Conservation (phyloP, 2,329 filamentous ascomycete genomes). For the Penicillium sp. region DNA sequence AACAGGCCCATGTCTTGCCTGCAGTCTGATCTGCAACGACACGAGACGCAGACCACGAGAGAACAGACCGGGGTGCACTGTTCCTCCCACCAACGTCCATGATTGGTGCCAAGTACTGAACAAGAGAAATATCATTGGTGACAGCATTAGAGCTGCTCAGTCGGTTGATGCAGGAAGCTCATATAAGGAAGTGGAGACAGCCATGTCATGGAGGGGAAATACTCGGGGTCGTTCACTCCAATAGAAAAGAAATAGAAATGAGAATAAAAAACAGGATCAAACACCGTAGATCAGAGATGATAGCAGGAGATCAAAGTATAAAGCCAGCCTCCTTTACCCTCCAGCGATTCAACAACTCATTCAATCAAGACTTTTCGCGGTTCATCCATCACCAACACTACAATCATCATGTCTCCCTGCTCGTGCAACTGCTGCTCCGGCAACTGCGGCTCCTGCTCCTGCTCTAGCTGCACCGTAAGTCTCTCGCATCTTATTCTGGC, state of each 20-base stretch:
- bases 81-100: background rate
- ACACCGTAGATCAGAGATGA: background rate
- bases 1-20: slow-evolving; percentile 7
- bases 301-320: slow-evolving; percentile 14
- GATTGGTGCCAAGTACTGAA: slow-evolving; percentile 1
- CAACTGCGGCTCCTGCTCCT: slow-evolving; percentile 40
- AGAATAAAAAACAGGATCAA: background rate
- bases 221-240: background rate
- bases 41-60: slow-evolving; percentile 5
- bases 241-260: slow-evolving; percentile 1
- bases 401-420: slow-evolving; percentile 40
- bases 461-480: slow-evolving; percentile 37
- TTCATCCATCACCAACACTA: slow-evolving; percentile 11
- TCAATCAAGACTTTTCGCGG: slow-evolving; percentile 9
- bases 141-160: slow-evolving; percentile 11
- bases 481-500: background rate
- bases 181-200: slow-evolving; percentile 13
- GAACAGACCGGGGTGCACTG: slow-evolving; percentile 14
- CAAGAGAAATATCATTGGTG: slow-evolving; percentile 9
- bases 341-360: background rate
- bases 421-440: slow-evolving; percentile 37
- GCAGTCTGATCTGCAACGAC: slow-evolving; percentile 10
- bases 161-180: slow-evolving; percentile 18
- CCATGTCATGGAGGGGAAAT: slow-evolving; percentile 17
- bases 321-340: slow-evolving; percentile 10